Evolutionary conservation across 306 rosid genomes (phyloP).

Genomic region (Castanea mollissima): DNA sequence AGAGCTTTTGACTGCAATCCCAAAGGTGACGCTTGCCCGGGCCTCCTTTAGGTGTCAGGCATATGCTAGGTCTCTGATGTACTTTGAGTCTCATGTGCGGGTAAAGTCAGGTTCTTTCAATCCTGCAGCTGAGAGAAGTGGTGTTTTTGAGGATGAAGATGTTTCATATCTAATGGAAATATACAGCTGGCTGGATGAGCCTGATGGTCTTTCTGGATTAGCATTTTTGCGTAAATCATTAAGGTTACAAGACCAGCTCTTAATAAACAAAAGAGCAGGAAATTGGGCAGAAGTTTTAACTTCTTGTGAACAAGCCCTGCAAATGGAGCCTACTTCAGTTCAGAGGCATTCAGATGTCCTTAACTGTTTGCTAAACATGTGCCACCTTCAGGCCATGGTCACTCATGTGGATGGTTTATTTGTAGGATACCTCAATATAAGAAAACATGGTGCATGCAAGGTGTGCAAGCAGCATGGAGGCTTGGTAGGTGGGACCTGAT

Average conservation of each 20-base stretch:
- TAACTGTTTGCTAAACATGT: conserved; percentile 89
- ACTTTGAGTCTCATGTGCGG: conserved; percentile 81
- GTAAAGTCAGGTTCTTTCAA: conserved; percentile 92
- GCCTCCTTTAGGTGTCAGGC: conserved; percentile 97
- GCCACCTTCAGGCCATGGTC: conserved; percentile 98
- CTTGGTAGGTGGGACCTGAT: conserved; percentile 98
- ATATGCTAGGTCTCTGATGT: conserved; percentile 93
- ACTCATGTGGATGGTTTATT: conserved; percentile 95
- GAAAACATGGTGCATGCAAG: conserved; percentile 99
- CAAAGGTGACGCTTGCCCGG: conserved; percentile 84
- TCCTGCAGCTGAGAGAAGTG: conserved; percentile 94
- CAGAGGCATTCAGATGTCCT: conserved; percentile 97
- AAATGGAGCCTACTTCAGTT: conserved; percentile 85
- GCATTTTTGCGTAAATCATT: conserved; percentile 70
- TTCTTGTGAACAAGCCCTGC: conserved; percentile 96
- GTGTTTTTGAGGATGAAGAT: conserved; percentile 76
- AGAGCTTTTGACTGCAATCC: conserved; percentile 76
- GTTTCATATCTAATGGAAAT: conserved; percentile 90
- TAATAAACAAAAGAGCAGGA: conserved; percentile 84
- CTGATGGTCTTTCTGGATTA: conserved; percentile 92
- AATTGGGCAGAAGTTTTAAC: conserved; percentile 97
- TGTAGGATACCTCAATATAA: conserved; percentile 82
- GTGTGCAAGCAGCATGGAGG: conserved; percentile 99
- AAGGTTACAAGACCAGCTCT: conserved; percentile 83
- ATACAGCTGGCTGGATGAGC: conserved; percentile 91